phyloP scores from a whole-genome alignment of 345 rosid species.

The Excoecaria cochinchinensis region DNA sequence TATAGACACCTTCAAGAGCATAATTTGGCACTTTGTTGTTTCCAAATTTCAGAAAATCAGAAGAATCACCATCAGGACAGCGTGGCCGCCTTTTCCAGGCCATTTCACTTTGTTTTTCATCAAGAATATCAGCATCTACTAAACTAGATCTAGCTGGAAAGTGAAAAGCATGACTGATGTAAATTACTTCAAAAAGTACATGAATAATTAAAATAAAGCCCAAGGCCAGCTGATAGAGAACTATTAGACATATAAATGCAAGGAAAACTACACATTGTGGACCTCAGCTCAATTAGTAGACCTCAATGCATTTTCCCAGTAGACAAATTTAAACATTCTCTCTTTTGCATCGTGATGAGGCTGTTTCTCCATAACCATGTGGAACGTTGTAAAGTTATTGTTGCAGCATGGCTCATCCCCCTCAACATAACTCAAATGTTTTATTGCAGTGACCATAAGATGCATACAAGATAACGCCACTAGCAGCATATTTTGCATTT shows the following conservation, averaged over 20 bases:
- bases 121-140: slow-evolving; percentile 31
- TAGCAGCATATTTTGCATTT: background rate
- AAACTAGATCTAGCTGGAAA: slow-evolving; percentile 35
- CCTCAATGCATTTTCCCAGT: background rate
- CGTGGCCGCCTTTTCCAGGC: slow-evolving; percentile 40
- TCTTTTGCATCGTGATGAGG: background rate
- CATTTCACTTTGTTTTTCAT: slow-evolving; percentile 33
- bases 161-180: background rate
- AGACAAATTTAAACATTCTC: background rate
- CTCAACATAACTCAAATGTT: background rate
- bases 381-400: background rate
- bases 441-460: background rate
- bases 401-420: background rate
- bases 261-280: background rate
- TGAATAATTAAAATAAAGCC: background rate
- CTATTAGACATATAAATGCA: background rate
- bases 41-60: slow-evolving; percentile 35
- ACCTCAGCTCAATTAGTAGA: background rate
- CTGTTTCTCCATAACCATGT: background rate
- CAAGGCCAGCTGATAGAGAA: background rate
- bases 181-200: background rate
- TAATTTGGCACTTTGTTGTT: slow-evolving; percentile 31
- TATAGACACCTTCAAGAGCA: slow-evolving; percentile 36
- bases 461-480: background rate
- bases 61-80: slow-evolving; percentile 31